Base-by-base conservation (phyloP, 345 rosid species). In the Lepidium africanum region DNA sequence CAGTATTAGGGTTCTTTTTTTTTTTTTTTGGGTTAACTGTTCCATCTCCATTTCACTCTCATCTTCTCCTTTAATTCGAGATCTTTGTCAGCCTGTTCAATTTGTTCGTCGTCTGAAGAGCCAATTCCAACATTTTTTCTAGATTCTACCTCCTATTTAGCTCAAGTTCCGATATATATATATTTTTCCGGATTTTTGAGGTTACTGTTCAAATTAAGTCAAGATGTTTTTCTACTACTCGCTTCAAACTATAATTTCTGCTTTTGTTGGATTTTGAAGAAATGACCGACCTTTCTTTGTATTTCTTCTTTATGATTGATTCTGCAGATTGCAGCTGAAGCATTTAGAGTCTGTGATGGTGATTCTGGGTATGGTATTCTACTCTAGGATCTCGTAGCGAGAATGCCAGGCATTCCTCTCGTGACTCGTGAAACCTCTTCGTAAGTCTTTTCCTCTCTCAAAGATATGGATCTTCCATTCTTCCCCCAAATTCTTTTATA, bases 371-470 rank as follows among this genome's bases (percentile, higher is more conserved):
- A 73, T 81, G 92, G 47, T 72, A 67, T 59, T 75, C 30, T 63
- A 45, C 52, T 59, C 51, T 43, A 76, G 68, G 65, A 46, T 59
- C 57, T 59, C 63, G 50, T 82, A 74, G 70, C 71, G 79, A 80
- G 82, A 83, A 91, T 91, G 97, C 97, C 94, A 77, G 92, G 97
- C 85, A 87, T 91, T 73, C 94, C 94, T 79, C 78, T 91, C 68
- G 84, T 82, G 48, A 74, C 84, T 77, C 94, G 87, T 60, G 86
- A 86, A 82, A 74, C 92, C 63, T 83, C 97, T 69, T 82, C 92
- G 97, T 89, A 81, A 14, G 85, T 81, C 17, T 42, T 40, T 59
- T 15, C 10, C 38, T 51, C 59, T 51, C 38, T 42, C 6, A 23
- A 19, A 49, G 21, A 49, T n/a, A n/a, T 23, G 2, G 30, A 40